These are phyloP conservation scores for Phylloporus sp. DNA, from an alignment of 768 basidiomycete species.

Conservation along the genomic window DNA sequence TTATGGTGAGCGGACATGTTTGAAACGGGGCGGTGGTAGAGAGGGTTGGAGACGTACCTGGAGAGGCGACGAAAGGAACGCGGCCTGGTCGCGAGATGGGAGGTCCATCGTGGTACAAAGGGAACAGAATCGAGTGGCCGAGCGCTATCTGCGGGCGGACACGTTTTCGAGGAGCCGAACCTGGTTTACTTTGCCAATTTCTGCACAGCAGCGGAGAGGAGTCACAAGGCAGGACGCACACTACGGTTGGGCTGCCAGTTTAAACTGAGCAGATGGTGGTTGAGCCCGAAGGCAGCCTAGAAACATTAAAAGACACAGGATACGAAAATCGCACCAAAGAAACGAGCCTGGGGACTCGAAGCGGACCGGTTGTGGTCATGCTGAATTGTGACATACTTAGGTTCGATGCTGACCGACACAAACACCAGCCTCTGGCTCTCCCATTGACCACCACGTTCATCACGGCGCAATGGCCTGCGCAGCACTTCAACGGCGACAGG, in stretches of 20 bases:
- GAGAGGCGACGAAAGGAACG: slow-evolving; percentile 20
- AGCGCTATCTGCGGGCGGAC: slow-evolving; percentile 21
- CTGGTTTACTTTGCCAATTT: slow-evolving; percentile 17
- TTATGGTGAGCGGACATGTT: slow-evolving; percentile 6
- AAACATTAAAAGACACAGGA: background rate
- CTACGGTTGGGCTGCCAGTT: background rate
- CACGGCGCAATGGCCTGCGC: background rate
- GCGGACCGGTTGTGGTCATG: slow-evolving; percentile 1
- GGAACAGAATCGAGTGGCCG: background rate
- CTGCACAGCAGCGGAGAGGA: slow-evolving; percentile 2
- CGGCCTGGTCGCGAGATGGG: slow-evolving; percentile 20
- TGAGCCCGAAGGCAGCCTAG: background rate
- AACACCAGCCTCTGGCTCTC: background rate
- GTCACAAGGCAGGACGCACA: background rate
- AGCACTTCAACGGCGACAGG: background rate
- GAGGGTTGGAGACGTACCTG: slow-evolving; percentile 23
- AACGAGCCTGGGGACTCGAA: slow-evolving; percentile 9
- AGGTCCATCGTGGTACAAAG: slow-evolving; percentile 26
- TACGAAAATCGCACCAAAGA: slow-evolving; percentile 11
- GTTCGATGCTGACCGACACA: slow-evolving; percentile 13
- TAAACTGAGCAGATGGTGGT: background rate
- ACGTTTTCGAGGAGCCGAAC: slow-evolving; percentile 29
- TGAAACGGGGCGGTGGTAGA: slow-evolving; percentile 8
- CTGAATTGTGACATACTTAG: slow-evolving; percentile 17
- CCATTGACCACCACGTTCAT: background rate